phyloP scores from a whole-genome alignment of 2,329 filamentous ascomycete species.

The Tolypocladium nubicola region DNA sequence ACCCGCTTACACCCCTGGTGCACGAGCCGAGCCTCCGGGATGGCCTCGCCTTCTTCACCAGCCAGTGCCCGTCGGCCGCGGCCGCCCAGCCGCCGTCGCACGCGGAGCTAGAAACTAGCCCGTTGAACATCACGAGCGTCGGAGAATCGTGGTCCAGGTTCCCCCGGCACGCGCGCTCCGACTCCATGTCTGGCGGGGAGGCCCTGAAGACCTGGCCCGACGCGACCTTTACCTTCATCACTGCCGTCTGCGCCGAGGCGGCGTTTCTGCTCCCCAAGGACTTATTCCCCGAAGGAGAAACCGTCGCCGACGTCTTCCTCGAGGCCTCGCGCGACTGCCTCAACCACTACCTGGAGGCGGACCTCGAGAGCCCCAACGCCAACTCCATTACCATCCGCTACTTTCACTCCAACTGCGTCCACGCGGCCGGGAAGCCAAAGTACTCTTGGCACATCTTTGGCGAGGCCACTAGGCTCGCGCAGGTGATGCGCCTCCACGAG shows the following conservation, averaged over 20 bases:
- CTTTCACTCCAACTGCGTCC: constrained; percentile 34
- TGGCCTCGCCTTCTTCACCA: constrained; percentile 21
- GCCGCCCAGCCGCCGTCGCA: background rate
- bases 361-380: constrained; percentile 29
- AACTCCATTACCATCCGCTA: constrained; percentile 32
- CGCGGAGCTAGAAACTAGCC: background rate
- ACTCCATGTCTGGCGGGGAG: background rate
- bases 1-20: constrained; percentile 28
- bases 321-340: constrained; percentile 27
- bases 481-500: constrained; percentile 31
- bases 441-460: constrained; percentile 35
- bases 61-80: constrained; percentile 1
- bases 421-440: constrained; percentile 29
- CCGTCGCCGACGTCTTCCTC: constrained; percentile 25
- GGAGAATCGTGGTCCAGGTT: constrained; percentile 2
- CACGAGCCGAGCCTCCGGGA: constrained; percentile 29
- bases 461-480: constrained; percentile 28
- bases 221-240: constrained; percentile 28
- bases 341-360: constrained; percentile 26
- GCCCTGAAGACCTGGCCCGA: constrained; percentile 18
- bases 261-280: constrained; percentile 28
- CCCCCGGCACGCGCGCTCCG: background rate
- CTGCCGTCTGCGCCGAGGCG: constrained; percentile 31
- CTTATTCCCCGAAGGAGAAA: constrained; percentile 26
- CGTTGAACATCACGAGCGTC: background rate